Conservation (phyloP, 768 basidiomycete species). For the Galerina marginata region DNA sequence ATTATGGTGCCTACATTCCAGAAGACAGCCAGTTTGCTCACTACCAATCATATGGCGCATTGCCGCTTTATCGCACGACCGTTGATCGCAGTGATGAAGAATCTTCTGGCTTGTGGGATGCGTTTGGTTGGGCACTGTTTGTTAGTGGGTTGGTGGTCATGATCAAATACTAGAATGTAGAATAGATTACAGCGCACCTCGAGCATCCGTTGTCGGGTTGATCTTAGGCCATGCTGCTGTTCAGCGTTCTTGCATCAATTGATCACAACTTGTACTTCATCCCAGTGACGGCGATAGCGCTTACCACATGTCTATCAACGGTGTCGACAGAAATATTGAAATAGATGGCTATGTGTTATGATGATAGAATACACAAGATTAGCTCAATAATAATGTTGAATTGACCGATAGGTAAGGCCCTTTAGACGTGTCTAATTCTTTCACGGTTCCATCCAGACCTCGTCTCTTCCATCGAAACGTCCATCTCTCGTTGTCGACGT, state of each 20-base stretch:
- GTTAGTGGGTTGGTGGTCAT: background rate
- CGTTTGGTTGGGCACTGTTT: background rate
- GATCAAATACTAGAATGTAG: no score
- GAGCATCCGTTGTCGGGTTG: no score
- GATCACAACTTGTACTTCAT: no score
- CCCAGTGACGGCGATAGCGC: no score
- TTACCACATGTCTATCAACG: no score
- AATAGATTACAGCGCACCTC: no score
- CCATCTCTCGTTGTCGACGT: slow-evolving; percentile 20
- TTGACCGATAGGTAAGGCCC: background rate
- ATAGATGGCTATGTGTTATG: background rate
- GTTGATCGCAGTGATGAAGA: background rate
- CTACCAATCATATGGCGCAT: slow-evolving; percentile 8
- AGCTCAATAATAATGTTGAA: background rate
- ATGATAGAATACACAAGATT: background rate
- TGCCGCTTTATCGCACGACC: background rate
- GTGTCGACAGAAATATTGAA: background rate
- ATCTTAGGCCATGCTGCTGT: no score
- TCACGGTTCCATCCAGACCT: slow-evolving; percentile 16
- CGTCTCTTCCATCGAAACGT: slow-evolving; percentile 9
- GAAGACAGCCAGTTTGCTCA: slow-evolving; percentile 2
- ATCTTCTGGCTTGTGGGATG: background rate
- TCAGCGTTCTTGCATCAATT: no score
- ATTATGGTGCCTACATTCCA: slow-evolving; percentile 5
- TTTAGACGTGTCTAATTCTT: slow-evolving; percentile 5